Evolutionary conservation across 2,329 filamentous ascomycete species (phyloP).

Genomic region (Aspergillus awamori): DNA sequence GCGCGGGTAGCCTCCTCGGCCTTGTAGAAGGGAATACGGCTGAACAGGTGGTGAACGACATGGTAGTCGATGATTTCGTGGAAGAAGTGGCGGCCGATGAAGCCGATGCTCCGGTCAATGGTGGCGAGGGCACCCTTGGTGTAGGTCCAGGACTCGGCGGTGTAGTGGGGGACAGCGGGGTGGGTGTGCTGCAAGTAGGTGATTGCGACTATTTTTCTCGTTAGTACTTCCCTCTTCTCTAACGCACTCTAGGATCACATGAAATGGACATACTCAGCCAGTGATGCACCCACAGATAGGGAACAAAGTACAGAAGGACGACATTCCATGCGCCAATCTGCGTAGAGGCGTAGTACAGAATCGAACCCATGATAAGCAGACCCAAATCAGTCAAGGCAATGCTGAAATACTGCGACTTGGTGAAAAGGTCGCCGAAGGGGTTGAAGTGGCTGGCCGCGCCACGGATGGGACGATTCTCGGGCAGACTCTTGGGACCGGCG

Average conservation of each 20-base stretch:
- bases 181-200: conserved; percentile 76
- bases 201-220: conserved; percentile 60
- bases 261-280: conserved; percentile 60
- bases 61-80: conserved; percentile 68
- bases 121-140: conserved; percentile 65
- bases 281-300: conserved; percentile 72
- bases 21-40: conserved; percentile 64
- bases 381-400: conserved; percentile 65
- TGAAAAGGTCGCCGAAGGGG: conserved; percentile 64
- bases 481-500: conserved; percentile 53
- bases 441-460: conserved; percentile 58
- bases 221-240: not conserved
- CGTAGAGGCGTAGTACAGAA: conserved; percentile 57
- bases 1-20: conserved; percentile 62
- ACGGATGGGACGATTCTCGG: conserved; percentile 21
- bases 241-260: not conserved
- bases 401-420: conserved; percentile 57
- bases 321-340: conserved; percentile 61
- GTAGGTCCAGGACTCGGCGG: conserved; percentile 63
- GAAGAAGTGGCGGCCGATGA: conserved; percentile 66
- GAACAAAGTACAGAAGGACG: conserved; percentile 62
- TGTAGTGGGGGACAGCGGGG: conserved; percentile 59
- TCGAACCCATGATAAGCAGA: conserved; percentile 54
- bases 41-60: conserved; percentile 65
- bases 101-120: conserved; percentile 67